Conservation (phyloP, 2,329 filamentous ascomycete species). For the Aspergillus sp. region DNA sequence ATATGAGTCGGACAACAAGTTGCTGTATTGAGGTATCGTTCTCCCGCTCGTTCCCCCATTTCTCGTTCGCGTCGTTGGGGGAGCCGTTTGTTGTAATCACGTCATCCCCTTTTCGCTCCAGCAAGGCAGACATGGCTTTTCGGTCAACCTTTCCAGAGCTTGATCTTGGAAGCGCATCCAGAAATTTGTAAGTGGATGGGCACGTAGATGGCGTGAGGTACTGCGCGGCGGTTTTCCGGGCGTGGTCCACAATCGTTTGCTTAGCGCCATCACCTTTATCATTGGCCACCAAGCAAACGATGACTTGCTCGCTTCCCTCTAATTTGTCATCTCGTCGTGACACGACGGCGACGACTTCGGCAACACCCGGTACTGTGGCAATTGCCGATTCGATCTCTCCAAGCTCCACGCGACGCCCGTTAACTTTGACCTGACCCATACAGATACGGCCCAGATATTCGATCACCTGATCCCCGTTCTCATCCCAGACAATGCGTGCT, state of each 20-base stretch:
- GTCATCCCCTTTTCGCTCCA: constrained; percentile 14
- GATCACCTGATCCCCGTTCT: constrained; percentile 55
- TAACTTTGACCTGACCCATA: constrained; percentile 80
- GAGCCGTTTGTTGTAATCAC: background rate
- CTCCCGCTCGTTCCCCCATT: constrained; percentile 14
- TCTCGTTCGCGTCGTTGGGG: background rate
- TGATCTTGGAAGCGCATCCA: constrained; percentile 28
- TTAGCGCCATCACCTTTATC: constrained; percentile 12
- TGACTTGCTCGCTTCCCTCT: constrained; percentile 30
- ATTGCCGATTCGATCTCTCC: constrained; percentile 68
- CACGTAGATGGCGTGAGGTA: constrained; percentile 32
- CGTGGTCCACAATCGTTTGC: constrained; percentile 22
- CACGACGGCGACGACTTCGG: constrained; percentile 31
- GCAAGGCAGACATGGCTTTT: constrained; percentile 23
- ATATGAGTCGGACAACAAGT: constrained; percentile 24
- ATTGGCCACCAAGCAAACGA: constrained; percentile 31
- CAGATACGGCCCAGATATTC: constrained; percentile 82
- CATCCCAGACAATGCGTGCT: constrained; percentile 65
- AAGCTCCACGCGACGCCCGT: constrained; percentile 80
- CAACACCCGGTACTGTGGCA: constrained; percentile 24
- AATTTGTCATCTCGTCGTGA: constrained; percentile 22
- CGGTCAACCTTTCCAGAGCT: constrained; percentile 35
- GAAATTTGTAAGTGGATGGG: constrained; percentile 30
- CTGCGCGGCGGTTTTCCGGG: constrained; percentile 17
- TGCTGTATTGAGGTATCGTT: constrained; percentile 13